phyloP scores from a whole-genome alignment of 805 yeast species.

The Starmerella apis region DNA sequence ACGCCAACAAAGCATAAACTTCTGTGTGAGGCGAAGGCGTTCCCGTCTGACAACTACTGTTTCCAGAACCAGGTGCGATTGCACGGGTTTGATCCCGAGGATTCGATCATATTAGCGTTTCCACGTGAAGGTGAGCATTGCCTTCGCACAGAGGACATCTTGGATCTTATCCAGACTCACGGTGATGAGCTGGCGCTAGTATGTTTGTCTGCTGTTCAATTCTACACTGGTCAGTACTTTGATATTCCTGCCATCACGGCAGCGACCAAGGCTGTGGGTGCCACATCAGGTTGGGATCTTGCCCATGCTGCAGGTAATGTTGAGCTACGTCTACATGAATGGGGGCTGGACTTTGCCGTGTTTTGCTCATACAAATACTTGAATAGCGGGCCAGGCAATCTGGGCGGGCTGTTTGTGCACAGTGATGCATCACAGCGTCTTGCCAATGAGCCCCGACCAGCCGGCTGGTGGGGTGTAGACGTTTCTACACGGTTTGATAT shows the following conservation, averaged over 20 bases:
- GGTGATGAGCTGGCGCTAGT: slow-evolving; percentile 59
- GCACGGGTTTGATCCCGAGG: slow-evolving; percentile 43
- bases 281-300: slow-evolving; percentile 76
- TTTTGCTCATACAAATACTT: slow-evolving; percentile 92
- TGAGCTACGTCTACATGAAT: slow-evolving; percentile 62
- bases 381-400: slow-evolving; percentile 89
- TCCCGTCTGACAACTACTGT: slow-evolving; percentile 88
- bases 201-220: slow-evolving; percentile 80
- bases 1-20: slow-evolving; percentile 50
- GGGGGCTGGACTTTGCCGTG: slow-evolving; percentile 87
- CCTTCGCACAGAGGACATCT: slow-evolving; percentile 53
- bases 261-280: slow-evolving; percentile 44
- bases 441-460: slow-evolving; percentile 49
- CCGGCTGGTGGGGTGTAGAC: slow-evolving; percentile 98
- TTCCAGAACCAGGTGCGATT: slow-evolving; percentile 60
- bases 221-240: slow-evolving; percentile 81
- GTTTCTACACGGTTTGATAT: slow-evolving; percentile 60
- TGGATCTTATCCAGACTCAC: slow-evolving; percentile 44
- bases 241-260: slow-evolving; percentile 63
- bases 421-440: slow-evolving; percentile 30
- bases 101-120: slow-evolving; percentile 51
- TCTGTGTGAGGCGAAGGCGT: slow-evolving; percentile 74
- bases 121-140: slow-evolving; percentile 51
- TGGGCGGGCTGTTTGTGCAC: slow-evolving; percentile 76
- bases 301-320: slow-evolving; percentile 94